These are phyloP conservation scores for Trametes hirsuta DNA, from an alignment of 1,284 basidiomycete genomes.

Conservation along the genomic window DNA sequence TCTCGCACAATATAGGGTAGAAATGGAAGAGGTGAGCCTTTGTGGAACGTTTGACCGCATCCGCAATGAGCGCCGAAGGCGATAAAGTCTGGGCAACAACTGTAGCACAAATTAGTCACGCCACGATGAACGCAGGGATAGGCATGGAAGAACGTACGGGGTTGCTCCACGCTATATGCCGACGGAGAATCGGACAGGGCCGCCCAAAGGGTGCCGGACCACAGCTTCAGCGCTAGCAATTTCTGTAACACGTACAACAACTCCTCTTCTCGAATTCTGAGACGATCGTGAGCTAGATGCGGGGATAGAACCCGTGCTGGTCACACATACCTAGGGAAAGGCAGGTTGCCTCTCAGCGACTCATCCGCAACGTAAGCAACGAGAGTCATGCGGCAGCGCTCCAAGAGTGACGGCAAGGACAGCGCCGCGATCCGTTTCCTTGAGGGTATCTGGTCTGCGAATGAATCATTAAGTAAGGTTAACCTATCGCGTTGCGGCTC, in stretches of 20 bases:
- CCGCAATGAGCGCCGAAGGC: slow-evolving; percentile 59
- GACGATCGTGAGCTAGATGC: not conserved
- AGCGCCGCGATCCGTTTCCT: slow-evolving; percentile 72
- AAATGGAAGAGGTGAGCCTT: slow-evolving; percentile 86
- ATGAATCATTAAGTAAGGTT: not conserved
- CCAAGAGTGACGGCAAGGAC: slow-evolving; percentile 70
- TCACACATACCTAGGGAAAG: slow-evolving; percentile 75
- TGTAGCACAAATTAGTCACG: slow-evolving; percentile 18
- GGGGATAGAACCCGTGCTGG: not conserved
- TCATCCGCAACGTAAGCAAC: slow-evolving; percentile 83
- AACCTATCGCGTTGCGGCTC: not conserved
- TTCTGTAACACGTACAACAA: slow-evolving; percentile 83
- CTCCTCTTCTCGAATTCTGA: slow-evolving; percentile 87
- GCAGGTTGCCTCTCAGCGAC: slow-evolving; percentile 78
- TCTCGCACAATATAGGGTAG: slow-evolving; percentile 77
- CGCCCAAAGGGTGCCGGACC: slow-evolving; percentile 77
- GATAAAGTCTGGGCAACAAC: slow-evolving; percentile 49
- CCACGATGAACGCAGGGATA: not conserved
- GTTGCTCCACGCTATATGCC: slow-evolving; percentile 52
- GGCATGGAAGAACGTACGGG: slow-evolving; percentile 44
- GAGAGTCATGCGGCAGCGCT: slow-evolving; percentile 72
- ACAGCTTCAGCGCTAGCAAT: slow-evolving; percentile 69
- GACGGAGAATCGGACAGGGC: slow-evolving; percentile 69
- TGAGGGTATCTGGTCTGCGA: slow-evolving; percentile 58
- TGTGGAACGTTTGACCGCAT: slow-evolving; percentile 71